Percentiles rank a stretch among this genome's conserved stretches.
phyloP scores from a whole-genome alignment of 371 early-diverging fungal species.

The Syncephalis fuscata region DNA sequence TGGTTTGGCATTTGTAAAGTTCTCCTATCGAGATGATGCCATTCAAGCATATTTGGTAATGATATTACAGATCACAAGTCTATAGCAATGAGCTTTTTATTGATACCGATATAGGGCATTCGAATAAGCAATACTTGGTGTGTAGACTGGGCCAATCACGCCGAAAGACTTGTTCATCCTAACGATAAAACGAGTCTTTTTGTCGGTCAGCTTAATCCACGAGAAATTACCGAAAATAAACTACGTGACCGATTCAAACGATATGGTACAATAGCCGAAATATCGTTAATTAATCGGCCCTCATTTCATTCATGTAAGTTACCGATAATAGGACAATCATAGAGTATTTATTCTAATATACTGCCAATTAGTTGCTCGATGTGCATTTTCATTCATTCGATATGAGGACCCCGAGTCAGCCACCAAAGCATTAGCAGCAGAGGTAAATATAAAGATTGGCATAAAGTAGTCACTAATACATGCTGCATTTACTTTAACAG shows the following conservation, averaged over 20 bases:
- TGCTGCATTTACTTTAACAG: not conserved
- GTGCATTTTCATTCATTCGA: constrained; percentile 48
- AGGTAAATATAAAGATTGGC: constrained; percentile 18
- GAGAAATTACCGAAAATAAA: constrained; percentile 19
- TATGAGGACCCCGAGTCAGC: constrained; percentile 29
- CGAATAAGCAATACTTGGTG: constrained; percentile 23
- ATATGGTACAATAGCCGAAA: constrained; percentile 34
- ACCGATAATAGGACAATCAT: not conserved
- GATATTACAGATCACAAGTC: not conserved
- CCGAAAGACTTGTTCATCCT: constrained; percentile 13
- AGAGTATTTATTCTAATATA: constrained; percentile 4
- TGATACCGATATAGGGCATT: constrained; percentile 6
- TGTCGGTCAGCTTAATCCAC: constrained; percentile 46
- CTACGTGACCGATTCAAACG: constrained; percentile 27
- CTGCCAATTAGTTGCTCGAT: not conserved
- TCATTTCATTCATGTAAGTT: constrained; percentile 1
- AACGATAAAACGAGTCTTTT: constrained; percentile 40
- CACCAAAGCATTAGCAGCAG: constrained; percentile 28
- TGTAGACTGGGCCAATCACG: constrained; percentile 52
- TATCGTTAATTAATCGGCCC: constrained; percentile 29
- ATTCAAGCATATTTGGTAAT: constrained; percentile 48
- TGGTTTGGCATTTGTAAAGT: constrained; percentile 55
- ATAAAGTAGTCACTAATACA: not conserved
- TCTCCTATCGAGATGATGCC: constrained; percentile 62
- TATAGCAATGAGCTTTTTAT: not conserved